These are phyloP conservation scores for Fonsecaea monophora DNA, from an alignment of 2,329 filamentous ascomycete species.

Conservation along the genomic window DNA sequence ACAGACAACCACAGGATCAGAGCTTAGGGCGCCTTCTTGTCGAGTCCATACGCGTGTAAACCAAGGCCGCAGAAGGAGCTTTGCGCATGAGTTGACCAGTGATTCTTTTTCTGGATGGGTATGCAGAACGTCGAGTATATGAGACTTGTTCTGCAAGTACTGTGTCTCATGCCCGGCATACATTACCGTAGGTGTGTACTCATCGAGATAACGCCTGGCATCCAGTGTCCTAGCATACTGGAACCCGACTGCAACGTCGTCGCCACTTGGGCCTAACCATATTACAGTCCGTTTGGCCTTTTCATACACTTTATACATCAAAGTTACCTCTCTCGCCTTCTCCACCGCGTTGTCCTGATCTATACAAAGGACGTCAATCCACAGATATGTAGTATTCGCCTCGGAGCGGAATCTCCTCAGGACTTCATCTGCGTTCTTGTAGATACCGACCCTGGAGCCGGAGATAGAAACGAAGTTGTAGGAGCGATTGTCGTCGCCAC, in stretches of 20 bases:
- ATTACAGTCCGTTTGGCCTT: slow-evolving; percentile 23
- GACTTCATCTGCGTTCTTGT: slow-evolving; percentile 28
- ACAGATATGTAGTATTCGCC: slow-evolving; percentile 10
- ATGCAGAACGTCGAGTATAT: slow-evolving; percentile 27
- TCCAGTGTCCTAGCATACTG: slow-evolving; percentile 25
- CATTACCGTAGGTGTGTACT: slow-evolving; percentile 15
- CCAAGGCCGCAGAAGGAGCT: slow-evolving; percentile 22
- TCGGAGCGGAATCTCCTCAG: slow-evolving; percentile 21
- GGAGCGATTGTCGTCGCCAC: slow-evolving; percentile 22
- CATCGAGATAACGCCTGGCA: slow-evolving; percentile 7
- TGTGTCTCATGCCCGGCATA: slow-evolving; percentile 10
- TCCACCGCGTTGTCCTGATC: slow-evolving; percentile 24
- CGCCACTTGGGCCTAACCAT: slow-evolving; percentile 23
- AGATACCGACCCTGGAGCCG: slow-evolving; percentile 21
- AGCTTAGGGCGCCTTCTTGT: slow-evolving; percentile 26
- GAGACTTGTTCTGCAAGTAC: slow-evolving; percentile 21
- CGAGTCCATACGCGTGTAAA: slow-evolving; percentile 30
- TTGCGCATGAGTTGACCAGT: slow-evolving; percentile 22
- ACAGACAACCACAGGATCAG: slow-evolving; percentile 16
- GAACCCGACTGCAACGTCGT: slow-evolving; percentile 8
- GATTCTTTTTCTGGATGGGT: slow-evolving; percentile 22
- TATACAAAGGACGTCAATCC: slow-evolving; percentile 27
- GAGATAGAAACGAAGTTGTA: slow-evolving; percentile 12
- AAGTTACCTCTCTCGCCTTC: slow-evolving; percentile 24
- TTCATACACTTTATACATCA: slow-evolving; percentile 25